Evolutionary conservation across 225 moss, liverwort and hornwort species (phyloP).

Genomic region (Polytrichum commune): DNA sequence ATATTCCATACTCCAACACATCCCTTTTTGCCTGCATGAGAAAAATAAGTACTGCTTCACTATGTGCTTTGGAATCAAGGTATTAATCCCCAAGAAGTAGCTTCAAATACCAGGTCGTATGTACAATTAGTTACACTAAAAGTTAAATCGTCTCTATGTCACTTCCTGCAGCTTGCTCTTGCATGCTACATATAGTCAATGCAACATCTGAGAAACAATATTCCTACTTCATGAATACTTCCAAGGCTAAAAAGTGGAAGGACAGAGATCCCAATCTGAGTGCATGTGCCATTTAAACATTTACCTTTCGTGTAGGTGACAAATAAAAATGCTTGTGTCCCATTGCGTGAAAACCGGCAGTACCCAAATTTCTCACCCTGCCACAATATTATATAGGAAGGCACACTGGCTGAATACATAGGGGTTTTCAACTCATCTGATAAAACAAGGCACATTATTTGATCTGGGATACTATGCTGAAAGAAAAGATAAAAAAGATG

Average conservation of each 20-base stretch:
- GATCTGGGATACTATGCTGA: too few relatives aligned
- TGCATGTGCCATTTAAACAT: too few relatives aligned
- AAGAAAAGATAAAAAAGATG: not conserved
- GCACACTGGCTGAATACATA: not conserved
- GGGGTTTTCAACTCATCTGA: too few relatives aligned
- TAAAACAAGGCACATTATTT: not conserved
- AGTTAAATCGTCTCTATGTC: too few relatives aligned
- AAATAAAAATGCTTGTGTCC: constrained; percentile 69
- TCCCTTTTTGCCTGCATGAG: constrained; percentile 48
- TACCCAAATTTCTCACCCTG: constrained; percentile 81
- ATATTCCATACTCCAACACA: constrained; percentile 85
- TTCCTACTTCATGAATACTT: too few relatives aligned
- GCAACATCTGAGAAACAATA: not conserved
- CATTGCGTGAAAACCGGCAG: constrained; percentile 78
- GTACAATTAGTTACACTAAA: too few relatives aligned
- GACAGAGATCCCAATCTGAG: too few relatives aligned
- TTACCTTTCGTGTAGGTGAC: constrained; percentile 67
- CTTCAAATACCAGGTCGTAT: not conserved
- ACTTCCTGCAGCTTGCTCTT: too few relatives aligned
- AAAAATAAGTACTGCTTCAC: not conserved
- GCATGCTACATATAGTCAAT: not conserved
- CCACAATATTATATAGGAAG: constrained; percentile 6
- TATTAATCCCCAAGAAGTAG: not conserved
- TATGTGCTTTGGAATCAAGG: not conserved
- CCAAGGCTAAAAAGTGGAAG: not conserved